Conservation (phyloP, 345 rosid genomes). For the Ceriops decandra region DNA sequence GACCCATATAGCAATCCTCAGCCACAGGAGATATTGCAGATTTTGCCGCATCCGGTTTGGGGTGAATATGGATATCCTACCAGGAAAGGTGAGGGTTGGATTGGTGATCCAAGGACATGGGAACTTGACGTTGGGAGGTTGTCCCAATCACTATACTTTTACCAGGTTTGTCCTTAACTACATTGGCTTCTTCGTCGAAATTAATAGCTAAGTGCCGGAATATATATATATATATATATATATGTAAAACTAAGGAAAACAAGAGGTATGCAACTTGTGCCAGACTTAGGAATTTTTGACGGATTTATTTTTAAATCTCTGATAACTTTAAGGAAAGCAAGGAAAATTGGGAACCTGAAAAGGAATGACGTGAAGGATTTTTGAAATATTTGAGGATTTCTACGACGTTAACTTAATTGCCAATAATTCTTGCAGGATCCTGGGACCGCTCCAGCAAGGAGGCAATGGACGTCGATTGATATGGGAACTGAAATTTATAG, state of each 20-base stretch:
- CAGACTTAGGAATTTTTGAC: no score
- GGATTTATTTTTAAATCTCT: no score
- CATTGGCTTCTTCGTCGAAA: no score
- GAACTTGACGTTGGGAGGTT: slow-evolving; percentile 29
- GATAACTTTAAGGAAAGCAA: no score
- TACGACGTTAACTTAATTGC: not conserved
- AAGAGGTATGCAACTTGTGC: no score
- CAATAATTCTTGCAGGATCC: slow-evolving; percentile 11
- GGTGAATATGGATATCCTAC: slow-evolving; percentile 32
- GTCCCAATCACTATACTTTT: slow-evolving; percentile 26
- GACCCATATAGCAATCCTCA: slow-evolving; percentile 31
- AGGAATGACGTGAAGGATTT: not conserved
- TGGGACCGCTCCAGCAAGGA: slow-evolving; percentile 14
- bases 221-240: no score
- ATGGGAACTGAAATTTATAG: slow-evolving; percentile 24
- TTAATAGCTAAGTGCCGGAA: no score
- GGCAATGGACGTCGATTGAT: slow-evolving; percentile 29
- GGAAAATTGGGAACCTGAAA: no score
- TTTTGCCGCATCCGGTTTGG: slow-evolving; percentile 31
- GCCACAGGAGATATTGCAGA: slow-evolving; percentile 27
- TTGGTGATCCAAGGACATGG: slow-evolving; percentile 30
- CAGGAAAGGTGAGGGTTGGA: slow-evolving; percentile 24
- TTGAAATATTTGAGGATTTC: not conserved
- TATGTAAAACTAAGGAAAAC: no score
- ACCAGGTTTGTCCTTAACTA: slow-evolving; percentile 16